Percentiles rank a stretch among this genome's conserved stretches.
Conservation (phyloP, 2,329 filamentous ascomycete genomes). For the Fusarium clavum region DNA sequence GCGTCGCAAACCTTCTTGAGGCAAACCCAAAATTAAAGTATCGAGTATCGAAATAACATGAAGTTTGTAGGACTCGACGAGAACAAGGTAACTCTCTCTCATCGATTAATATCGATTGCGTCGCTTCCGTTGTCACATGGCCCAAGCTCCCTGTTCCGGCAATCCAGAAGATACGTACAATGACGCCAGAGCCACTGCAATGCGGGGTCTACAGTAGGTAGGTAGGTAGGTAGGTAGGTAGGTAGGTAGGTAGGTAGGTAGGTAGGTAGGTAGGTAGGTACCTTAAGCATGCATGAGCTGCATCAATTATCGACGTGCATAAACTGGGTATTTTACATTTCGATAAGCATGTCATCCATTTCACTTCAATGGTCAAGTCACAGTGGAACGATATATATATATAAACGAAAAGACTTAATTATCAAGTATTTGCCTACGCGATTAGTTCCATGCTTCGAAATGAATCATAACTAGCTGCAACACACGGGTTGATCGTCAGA, state of each 20-base stretch:
- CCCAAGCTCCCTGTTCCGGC: conserved; percentile 39
- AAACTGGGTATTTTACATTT: conserved; percentile 25
- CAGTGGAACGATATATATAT: not conserved
- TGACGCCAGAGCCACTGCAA: conserved; percentile 34
- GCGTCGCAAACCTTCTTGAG: conserved; percentile 10
- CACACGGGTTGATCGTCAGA: conserved; percentile 12
- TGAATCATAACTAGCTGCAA: conserved; percentile 26
- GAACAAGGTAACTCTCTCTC: conserved; percentile 21
- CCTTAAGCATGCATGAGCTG: conserved; percentile 37
- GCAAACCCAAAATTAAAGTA: not conserved
- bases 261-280: no score
- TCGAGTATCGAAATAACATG: conserved; percentile 10
- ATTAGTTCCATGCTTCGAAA: conserved; percentile 42
- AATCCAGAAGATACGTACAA: conserved; percentile 29
- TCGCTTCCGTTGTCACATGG: conserved; percentile 42
- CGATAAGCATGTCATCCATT: not conserved
- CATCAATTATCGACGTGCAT: conserved; percentile 32
- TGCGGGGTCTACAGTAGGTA: conserved; percentile 24
- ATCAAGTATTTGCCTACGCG: conserved; percentile 43
- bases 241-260: no score
- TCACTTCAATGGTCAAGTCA: not conserved
- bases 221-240: no score
- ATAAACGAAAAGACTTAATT: conserved; percentile 31
- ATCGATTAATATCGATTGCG: conserved; percentile 18
- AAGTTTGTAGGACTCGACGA: conserved; percentile 30